Conservation (phyloP, 495 filamentous ascomycete species). For the Mytilinidion resinicola region DNA sequence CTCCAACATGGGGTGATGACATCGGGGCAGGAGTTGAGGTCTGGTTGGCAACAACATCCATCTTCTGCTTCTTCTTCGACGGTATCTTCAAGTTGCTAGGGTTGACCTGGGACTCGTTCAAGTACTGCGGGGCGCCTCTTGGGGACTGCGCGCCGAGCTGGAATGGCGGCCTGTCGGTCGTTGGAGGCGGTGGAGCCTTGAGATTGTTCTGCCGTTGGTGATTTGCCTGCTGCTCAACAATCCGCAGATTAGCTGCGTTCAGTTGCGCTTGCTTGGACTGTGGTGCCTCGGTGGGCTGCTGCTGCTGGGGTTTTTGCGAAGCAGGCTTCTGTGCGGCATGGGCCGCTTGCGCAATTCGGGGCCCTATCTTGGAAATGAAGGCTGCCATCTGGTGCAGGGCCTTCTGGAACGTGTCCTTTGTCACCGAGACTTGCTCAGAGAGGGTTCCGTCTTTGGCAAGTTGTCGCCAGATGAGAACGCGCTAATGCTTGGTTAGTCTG, state of each 20-base stretch:
- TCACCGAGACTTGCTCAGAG: conserved; percentile 10
- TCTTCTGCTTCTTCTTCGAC: conserved; percentile 49
- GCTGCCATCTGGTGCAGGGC: conserved; percentile 1
- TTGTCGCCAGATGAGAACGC: conserved; percentile 5
- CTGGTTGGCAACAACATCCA: conserved; percentile 25
- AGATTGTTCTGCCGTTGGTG: conserved; percentile 9
- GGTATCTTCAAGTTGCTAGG: conserved; percentile 49
- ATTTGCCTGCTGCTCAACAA: conserved; percentile 1
- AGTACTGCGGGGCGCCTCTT: conserved; percentile 58
- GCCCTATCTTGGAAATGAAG: conserved; percentile 12
- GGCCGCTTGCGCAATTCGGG: background rate
- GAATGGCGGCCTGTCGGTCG: conserved; percentile 57
- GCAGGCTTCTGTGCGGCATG: background rate
- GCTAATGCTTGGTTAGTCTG: background rate
- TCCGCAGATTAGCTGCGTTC: conserved; percentile 56
- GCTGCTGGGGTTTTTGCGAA: conserved; percentile 7
- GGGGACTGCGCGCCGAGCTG: conserved; percentile 65
- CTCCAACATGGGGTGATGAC: conserved; percentile 43
- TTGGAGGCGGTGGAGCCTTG: conserved; percentile 56
- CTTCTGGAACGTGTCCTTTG: conserved; percentile 7
- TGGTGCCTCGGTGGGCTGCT: conserved; percentile 1
- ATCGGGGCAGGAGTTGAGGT: conserved; percentile 30
- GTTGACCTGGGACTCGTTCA: conserved; percentile 41
- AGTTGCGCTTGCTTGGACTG: conserved; percentile 35
- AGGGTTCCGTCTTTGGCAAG: conserved; percentile 14